Evolutionary conservation across 495 filamentous ascomycete genomes (phyloP).

Genomic region (Hypoxylon fuscum): DNA sequence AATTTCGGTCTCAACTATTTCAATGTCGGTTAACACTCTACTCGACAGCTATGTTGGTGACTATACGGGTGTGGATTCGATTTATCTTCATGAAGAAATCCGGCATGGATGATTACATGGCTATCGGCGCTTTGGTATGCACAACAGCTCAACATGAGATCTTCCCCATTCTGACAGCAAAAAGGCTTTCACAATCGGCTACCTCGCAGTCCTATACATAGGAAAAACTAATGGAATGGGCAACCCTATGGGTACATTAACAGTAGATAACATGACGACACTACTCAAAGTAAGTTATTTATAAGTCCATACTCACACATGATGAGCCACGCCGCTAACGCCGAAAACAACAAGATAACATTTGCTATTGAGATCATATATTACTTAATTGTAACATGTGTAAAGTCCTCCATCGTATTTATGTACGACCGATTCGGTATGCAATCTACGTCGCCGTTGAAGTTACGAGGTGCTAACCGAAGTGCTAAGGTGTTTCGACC

Average conservation of each 20-base stretch:
- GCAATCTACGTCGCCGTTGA: neutral
- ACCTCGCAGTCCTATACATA: slow-evolving; percentile 45
- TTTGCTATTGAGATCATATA: slow-evolving; percentile 58
- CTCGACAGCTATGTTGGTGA: slow-evolving; percentile 39
- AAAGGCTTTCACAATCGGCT: slow-evolving; percentile 47
- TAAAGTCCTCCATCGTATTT: slow-evolving; percentile 59
- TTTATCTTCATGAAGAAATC: slow-evolving; percentile 43
- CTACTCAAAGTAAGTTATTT: slow-evolving; percentile 43
- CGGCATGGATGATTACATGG: slow-evolving; percentile 47
- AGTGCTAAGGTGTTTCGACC: slow-evolving; percentile 35
- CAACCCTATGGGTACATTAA: slow-evolving; percentile 41
- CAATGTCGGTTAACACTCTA: neutral
- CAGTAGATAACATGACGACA: slow-evolving; percentile 40
- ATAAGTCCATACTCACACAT: neutral
- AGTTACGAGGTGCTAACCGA: slow-evolving; percentile 3
- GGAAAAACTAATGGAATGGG: slow-evolving; percentile 44
- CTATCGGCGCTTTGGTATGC: slow-evolving; percentile 45
- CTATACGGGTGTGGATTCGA: slow-evolving; percentile 39
- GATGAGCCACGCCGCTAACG: slow-evolving; percentile 1
- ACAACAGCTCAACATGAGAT: neutral
- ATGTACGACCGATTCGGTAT: slow-evolving; percentile 61
- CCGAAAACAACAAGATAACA: slow-evolving; percentile 34
- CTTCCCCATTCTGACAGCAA: neutral
- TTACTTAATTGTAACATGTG: slow-evolving; percentile 47
- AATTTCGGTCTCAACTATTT: neutral